Conservation (phyloP, 805 yeast species). For the Lipomyces lipofer region DNA sequence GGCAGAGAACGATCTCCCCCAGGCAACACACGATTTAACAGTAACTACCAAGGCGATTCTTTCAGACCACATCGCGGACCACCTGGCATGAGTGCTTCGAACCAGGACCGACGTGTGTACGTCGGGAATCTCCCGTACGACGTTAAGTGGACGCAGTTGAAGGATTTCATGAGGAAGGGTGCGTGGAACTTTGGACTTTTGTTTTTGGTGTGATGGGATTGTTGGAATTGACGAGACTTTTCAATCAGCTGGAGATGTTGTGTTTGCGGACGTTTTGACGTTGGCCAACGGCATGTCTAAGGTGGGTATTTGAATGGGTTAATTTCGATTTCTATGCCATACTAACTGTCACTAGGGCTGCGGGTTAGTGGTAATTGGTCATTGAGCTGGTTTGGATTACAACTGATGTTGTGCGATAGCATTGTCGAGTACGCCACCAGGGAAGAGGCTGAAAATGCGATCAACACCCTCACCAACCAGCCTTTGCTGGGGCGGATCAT, state of each 20-base stretch:
- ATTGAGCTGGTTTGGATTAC: neutral
- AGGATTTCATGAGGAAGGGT: conserved; percentile 42
- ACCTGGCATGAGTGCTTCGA: conserved; percentile 6
- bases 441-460: conserved; percentile 71
- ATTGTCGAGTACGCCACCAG: conserved; percentile 76
- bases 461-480: conserved; percentile 64
- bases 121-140: conserved; percentile 47
- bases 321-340: neutral
- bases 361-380: neutral
- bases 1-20: conserved; percentile 17
- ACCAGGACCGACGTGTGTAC: conserved; percentile 47
- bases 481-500: conserved; percentile 71
- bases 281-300: conserved; percentile 72
- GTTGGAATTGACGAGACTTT: neutral
- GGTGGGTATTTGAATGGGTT: conserved; percentile 55
- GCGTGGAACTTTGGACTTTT: neutral
- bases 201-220: neutral
- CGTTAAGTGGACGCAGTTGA: conserved; percentile 43
- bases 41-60: neutral
- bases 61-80: neutral
- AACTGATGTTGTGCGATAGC: conserved; percentile 39
- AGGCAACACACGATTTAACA: neutral
- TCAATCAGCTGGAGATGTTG: conserved; percentile 55
- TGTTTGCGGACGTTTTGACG: conserved; percentile 80
- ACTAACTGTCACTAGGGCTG: neutral